A percentile compares a stretch with the other conserved stretches of the same genome.
Conservation (phyloP, 2,329 filamentous ascomycete genomes). For the Lachnellula hyalina region DNA sequence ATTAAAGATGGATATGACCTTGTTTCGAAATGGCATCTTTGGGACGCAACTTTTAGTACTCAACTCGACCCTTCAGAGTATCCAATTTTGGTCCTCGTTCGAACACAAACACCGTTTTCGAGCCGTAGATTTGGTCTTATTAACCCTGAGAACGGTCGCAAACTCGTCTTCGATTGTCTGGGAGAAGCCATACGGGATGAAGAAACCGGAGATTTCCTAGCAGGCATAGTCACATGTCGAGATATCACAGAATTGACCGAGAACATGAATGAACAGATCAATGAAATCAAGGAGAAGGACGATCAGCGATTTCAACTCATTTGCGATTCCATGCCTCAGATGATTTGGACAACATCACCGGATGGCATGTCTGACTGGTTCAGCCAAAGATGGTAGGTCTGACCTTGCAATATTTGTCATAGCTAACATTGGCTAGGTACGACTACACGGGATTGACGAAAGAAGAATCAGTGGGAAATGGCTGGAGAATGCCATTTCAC, state of each 20-base stretch:
- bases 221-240: constrained; percentile 65
- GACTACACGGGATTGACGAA: constrained; percentile 66
- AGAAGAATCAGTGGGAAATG: constrained; percentile 56
- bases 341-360: constrained; percentile 68
- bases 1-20: constrained; percentile 49
- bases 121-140: constrained; percentile 59
- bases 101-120: constrained; percentile 54
- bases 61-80: constrained; percentile 54
- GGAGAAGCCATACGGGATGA: constrained; percentile 65
- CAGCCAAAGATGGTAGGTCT: constrained; percentile 58
- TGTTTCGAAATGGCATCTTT: constrained; percentile 55
- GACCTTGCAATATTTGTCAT: neutral
- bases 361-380: constrained; percentile 68
- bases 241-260: constrained; percentile 68
- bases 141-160: constrained; percentile 46
- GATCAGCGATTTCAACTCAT: constrained; percentile 71
- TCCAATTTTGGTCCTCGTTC: constrained; percentile 60
- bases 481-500: constrained; percentile 63
- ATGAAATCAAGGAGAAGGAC: constrained; percentile 62
- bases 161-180: constrained; percentile 56
- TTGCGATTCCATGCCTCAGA: constrained; percentile 66
- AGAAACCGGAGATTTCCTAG: constrained; percentile 64
- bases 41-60: constrained; percentile 60
- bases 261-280: constrained; percentile 64
- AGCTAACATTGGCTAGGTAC: constrained; percentile 37